Conservation (phyloP, 148 eudicot species). For the Rhododendron henanense region DNA sequence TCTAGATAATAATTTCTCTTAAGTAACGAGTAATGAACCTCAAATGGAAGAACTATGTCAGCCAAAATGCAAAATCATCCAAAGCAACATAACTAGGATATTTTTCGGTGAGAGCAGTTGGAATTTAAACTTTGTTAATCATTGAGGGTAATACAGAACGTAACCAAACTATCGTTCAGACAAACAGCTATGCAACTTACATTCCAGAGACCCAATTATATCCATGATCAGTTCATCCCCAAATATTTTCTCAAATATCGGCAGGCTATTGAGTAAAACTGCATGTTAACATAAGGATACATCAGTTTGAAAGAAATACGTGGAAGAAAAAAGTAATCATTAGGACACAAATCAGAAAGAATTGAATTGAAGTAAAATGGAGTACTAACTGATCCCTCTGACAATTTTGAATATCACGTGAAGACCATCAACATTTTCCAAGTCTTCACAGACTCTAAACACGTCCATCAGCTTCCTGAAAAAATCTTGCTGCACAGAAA, state of each 20-base stretch:
- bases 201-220: slow-evolving; percentile 81
- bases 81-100: not conserved
- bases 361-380: slow-evolving; percentile 6
- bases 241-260: slow-evolving; percentile 78
- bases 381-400: slow-evolving; percentile 71
- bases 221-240: slow-evolving; percentile 89
- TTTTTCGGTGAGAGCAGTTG: not conserved
- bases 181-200: slow-evolving; percentile 46
- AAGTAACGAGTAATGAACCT: not conserved
- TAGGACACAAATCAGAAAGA: not conserved
- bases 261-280: slow-evolving; percentile 83
- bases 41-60: not conserved
- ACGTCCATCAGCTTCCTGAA: slow-evolving; percentile 81
- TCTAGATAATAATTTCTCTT: not conserved
- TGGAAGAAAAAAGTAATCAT: not conserved
- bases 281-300: slow-evolving; percentile 32
- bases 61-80: not conserved
- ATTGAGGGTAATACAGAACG: not conserved
- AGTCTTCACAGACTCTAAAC: slow-evolving; percentile 83
- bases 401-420: slow-evolving; percentile 81
- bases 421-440: slow-evolving; percentile 76
- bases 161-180: not conserved
- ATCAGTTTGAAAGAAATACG: not conserved
- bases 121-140: not conserved
- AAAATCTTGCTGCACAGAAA: slow-evolving; percentile 72